These are phyloP conservation scores for Phylloboletellus chloephorus DNA, from an alignment of 1,284 basidiomycete species.

Conservation along the genomic window DNA sequence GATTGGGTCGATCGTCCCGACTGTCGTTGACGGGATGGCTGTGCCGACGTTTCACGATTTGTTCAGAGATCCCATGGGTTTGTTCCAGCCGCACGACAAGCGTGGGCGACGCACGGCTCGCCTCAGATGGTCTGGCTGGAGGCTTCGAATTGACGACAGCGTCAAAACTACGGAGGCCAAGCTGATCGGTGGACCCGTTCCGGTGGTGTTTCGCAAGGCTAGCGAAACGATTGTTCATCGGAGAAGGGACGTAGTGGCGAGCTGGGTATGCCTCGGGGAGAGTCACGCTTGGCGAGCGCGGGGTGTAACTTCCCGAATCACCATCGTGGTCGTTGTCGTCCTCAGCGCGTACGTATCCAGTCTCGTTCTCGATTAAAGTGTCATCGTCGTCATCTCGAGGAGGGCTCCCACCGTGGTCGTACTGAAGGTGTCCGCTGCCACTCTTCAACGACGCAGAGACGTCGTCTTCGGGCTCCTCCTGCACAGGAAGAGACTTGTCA, in stretches of 20 bases:
- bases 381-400: constrained; percentile 47
- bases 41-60: constrained; percentile 16
- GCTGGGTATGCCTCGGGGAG: constrained; percentile 43
- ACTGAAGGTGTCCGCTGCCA: constrained; percentile 16
- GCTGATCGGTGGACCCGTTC: constrained; percentile 51
- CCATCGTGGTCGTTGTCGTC: constrained; percentile 31
- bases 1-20: constrained; percentile 18
- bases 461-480: constrained; percentile 72
- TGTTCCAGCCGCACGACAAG: constrained; percentile 12
- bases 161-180: constrained; percentile 55
- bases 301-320: constrained; percentile 50
- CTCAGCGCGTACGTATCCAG: constrained; percentile 29
- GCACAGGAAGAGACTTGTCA: constrained; percentile 68
- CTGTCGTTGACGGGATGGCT: constrained; percentile 18
- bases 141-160: constrained; percentile 46
- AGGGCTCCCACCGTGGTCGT: constrained; percentile 29
- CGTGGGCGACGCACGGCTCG: constrained; percentile 24
- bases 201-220: constrained; percentile 29
- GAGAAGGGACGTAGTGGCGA: constrained; percentile 22
- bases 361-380: constrained; percentile 41
- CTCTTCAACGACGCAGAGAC: constrained; percentile 33
- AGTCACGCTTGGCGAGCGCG: constrained; percentile 59
- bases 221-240: constrained; percentile 21
- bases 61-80: constrained; percentile 10
- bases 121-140: constrained; percentile 28